Base-by-base conservation (phyloP, 2,329 filamentous ascomycete genomes). In the Aspergillus tanneri region DNA sequence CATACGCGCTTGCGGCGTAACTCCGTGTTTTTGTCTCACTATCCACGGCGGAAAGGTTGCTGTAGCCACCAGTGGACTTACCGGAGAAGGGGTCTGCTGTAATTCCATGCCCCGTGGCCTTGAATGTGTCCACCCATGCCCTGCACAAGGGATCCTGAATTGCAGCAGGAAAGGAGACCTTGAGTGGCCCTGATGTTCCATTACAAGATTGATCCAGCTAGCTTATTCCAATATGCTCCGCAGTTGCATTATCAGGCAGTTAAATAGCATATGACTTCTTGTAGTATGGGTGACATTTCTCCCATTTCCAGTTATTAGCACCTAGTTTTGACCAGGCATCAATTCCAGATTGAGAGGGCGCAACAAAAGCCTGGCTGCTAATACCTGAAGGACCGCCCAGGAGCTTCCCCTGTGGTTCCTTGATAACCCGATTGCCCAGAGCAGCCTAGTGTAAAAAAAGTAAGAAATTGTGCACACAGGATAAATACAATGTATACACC, bases 331-430 rank as follows among this genome's bases (percentile, higher is more conserved):
- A 49, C 43, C 61, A 62, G 22, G 65, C 61, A 10, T 68, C 60
- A 12, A 70, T 64, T 3, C 63, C 66, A 0, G 61, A 73, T 1
- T 71, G 72, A 0, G 72, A 72, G 1, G 76, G 46, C 21, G 77
- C 72, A 19, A 76, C 27, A 23, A 42, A 37, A 1, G 36, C 24
- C 11, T 30, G 18, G 8, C 32, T 38, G 19, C 47, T 50, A 9
- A 50, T 47, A 2, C 28, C 38, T 18, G 37, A 43, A 2, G 38
- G 32, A 11, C 48, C 48, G 2, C 48, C 43, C 2, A 50, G 38
- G 11, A 50, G n/a, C 11, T 35, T 38, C 12, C 48, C 48, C 38
- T 5, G 48, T 9, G 10, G 19, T 7, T 18, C 9, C 6, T 10
- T 34, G 39, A 11, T 35, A 10, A 16, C 34, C 32, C 25, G 11